Base-by-base conservation (phyloP, 768 basidiomycete genomes). In the Floccularia luteovirens region DNA sequence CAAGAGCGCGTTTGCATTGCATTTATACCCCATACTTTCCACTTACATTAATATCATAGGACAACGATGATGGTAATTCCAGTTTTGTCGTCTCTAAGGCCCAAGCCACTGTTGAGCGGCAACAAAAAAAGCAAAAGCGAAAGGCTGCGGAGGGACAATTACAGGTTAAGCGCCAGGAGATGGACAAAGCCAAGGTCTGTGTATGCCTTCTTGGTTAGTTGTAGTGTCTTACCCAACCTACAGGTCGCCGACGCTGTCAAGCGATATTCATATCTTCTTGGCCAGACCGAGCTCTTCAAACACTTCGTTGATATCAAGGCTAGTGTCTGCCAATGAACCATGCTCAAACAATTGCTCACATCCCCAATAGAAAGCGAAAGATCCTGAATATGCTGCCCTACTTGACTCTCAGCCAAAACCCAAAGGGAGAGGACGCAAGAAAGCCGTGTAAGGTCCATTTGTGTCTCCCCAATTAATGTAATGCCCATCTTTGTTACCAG, bases 231-330 rank as follows among this genome's bases (percentile, higher is more conserved):
- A 53, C 45, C 50, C 52, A 33, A 13, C 25, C 32, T 39, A 16
- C 48, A 97, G 90, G 74, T 92, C 28, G 66, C 89, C 14, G 93
- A 97, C 54, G 90, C 92, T 7, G 88, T 97, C 45, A 98, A 98
- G 59, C 83, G 92, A 13, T 98, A 97, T 56, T 89, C 88, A 2
- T 98, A 97, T 60, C 77, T 98, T n/a, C 74, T 99, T 1, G 96
- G 96, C 5, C 93, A 99, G 59, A 98, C 94, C 0, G 96, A 98
- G 48, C 71, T 98, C 14, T 99, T 99, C 71, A 90, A 91, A 51
- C 94, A 98, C 60, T 98, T 98, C 56, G 89, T 97, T 5, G 91
- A 97, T 57, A 83, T 97, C 61, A 96, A 96, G 75, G 90, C 87
- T 16, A 20, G 68, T 21, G 10, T 23, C 20, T 12, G 20, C n/a